Conservation (phyloP, 1,284 basidiomycete genomes). For the Gomphus bonarii region DNA sequence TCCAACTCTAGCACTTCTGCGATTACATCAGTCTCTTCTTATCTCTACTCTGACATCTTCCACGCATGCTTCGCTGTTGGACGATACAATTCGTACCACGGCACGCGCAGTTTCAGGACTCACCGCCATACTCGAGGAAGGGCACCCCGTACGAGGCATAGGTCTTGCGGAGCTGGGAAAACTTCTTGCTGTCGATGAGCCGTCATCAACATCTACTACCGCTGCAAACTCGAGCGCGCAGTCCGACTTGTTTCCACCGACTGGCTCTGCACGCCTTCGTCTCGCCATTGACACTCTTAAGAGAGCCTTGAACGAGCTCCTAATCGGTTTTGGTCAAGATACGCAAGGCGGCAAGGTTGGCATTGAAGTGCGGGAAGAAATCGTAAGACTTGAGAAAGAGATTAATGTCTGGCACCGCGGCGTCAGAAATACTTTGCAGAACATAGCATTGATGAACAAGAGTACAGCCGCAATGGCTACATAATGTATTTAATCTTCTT, state of each 20-base stretch:
- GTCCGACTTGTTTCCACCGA: conserved; percentile 43
- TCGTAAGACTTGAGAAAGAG: conserved; percentile 57
- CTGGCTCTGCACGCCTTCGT: conserved; percentile 48
- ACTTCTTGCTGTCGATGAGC: conserved; percentile 67
- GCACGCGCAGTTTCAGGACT: conserved; percentile 49
- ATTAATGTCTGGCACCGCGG: conserved; percentile 53
- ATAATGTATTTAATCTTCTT: background rate
- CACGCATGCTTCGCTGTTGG: conserved; percentile 27
- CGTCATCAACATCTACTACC: conserved; percentile 19
- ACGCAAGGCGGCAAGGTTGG: conserved; percentile 59
- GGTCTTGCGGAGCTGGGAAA: conserved; percentile 76
- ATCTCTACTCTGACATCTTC: conserved; percentile 35
- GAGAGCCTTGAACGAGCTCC: conserved; percentile 46
- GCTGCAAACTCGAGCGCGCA: conserved; percentile 12
- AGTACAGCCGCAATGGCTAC: background rate
- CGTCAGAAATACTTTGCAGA: conserved; percentile 26
- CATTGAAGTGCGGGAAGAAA: conserved; percentile 38
- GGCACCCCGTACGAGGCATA: conserved; percentile 74
- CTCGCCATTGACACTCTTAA: conserved; percentile 55
- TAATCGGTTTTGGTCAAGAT: conserved; percentile 48
- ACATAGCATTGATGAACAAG: background rate
- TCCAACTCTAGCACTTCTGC: conserved; percentile 66
- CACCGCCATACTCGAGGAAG: conserved; percentile 40
- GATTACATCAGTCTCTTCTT: conserved; percentile 58
- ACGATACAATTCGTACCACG: conserved; percentile 52